Evolutionary conservation across 345 rosid species (phyloP).

Genomic region (Heritiera fomes): DNA sequence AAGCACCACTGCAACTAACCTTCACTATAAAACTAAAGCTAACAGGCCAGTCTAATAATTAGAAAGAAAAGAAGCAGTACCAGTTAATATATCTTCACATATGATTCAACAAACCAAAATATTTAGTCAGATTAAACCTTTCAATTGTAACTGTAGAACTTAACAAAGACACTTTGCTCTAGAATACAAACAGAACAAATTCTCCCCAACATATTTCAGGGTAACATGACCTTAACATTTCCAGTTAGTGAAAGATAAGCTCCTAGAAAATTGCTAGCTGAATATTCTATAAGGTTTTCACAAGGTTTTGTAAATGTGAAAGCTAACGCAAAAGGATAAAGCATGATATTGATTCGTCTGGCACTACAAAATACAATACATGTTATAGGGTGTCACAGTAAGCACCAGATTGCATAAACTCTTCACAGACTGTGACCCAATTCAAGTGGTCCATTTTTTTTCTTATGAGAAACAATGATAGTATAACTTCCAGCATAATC

Average conservation of each 20-base stretch:
- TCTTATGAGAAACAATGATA: background rate
- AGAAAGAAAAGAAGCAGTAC: conserved; percentile 1
- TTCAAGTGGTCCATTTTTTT: conserved; percentile 7
- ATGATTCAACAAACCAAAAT: background rate
- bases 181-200: background rate
- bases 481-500: background rate
- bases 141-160: background rate
- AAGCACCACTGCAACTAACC: background rate
- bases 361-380: background rate
- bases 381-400: background rate
- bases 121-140: background rate
- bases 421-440: background rate
- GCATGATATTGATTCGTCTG: background rate
- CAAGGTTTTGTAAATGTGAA: background rate
- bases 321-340: conserved; percentile 11
- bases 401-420: background rate
- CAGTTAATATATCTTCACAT: background rate
- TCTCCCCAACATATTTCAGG: background rate
- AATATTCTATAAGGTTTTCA: background rate
- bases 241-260: background rate
- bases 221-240: background rate
- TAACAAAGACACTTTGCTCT: background rate
- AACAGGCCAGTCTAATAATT: background rate
- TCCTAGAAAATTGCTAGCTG: background rate
- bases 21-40: background rate